These are phyloP conservation scores for Spencermartinsiella europaea DNA, from an alignment of 805 yeast species.

Conservation along the genomic window DNA sequence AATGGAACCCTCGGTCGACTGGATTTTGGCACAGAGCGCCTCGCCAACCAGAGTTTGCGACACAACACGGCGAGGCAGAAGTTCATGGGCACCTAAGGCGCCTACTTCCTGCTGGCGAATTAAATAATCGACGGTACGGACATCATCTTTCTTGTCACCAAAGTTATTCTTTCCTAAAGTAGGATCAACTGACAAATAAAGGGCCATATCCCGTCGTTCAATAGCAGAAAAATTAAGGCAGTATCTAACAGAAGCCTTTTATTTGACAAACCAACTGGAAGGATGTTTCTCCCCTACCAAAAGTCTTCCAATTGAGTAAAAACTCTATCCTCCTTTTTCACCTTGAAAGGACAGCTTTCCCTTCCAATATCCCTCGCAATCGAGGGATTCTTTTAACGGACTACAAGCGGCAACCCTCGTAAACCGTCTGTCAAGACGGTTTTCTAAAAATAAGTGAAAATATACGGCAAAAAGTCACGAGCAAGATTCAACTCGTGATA, in stretches of 20 bases:
- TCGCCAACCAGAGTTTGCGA: constrained; percentile 16
- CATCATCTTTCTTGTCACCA: background rate
- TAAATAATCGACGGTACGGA: background rate
- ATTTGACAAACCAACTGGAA: no score
- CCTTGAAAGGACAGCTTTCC: background rate
- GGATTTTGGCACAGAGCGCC: constrained; percentile 21
- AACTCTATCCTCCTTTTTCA: background rate
- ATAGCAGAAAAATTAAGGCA: background rate
- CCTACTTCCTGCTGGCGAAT: background rate
- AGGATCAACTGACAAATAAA: background rate
- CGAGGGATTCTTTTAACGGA: constrained; percentile 21
- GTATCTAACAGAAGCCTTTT: no score
- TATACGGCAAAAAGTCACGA: no score
- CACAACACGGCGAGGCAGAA: background rate
- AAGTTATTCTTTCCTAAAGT: background rate
- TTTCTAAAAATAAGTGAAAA: no score
- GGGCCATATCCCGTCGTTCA: background rate
- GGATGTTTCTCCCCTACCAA: no score
- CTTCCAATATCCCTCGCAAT: constrained; percentile 15
- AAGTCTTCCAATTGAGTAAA: no score
- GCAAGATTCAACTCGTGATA: no score
- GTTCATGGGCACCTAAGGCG: no score
- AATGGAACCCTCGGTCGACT: constrained; percentile 45
- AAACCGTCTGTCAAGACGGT: no score
- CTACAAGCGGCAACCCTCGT: constrained; percentile 32